A percentile compares a stretch with the other conserved stretches of the same genome.
Evolutionary conservation across 2,329 filamentous ascomycete genomes (phyloP).

Genomic region (Cladosporium sp.): DNA sequence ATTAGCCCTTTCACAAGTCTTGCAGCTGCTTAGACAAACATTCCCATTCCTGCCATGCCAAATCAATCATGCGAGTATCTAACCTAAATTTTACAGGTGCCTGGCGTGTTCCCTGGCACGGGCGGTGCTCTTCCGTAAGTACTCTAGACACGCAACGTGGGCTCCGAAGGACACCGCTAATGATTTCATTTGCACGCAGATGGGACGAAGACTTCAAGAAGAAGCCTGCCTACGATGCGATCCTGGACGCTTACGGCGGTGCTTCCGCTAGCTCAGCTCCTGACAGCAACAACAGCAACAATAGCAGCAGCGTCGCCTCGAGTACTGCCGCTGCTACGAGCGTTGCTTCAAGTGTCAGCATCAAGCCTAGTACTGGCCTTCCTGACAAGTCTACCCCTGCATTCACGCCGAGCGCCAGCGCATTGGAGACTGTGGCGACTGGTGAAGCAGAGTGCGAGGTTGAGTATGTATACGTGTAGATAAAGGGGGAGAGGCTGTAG

Average conservation of each 20-base stretch:
- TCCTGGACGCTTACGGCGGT: slow-evolving; percentile 26
- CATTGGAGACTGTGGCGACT: not conserved
- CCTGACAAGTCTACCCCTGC: not conserved
- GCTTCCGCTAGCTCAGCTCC: not conserved
- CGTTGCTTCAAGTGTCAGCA: not conserved
- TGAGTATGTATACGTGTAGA: slow-evolving; percentile 1
- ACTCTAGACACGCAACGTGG: slow-evolving; percentile 16
- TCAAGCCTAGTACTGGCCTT: not conserved
- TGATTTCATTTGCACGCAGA: not conserved
- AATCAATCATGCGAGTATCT: too few relatives aligned
- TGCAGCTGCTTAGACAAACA: too few relatives aligned
- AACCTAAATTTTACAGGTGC: slow-evolving; percentile 27
- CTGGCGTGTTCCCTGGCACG: slow-evolving; percentile 39
- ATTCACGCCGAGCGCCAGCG: not conserved
- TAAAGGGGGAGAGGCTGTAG: not conserved
- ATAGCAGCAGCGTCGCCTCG: not conserved
- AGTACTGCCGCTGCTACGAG: not conserved
- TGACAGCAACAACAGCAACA: not conserved
- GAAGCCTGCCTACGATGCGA: slow-evolving; percentile 40
- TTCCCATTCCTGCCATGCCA: too few relatives aligned
- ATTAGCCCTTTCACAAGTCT: too few relatives aligned
- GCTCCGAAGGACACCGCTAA: slow-evolving; percentile 12
- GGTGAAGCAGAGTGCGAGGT: not conserved
- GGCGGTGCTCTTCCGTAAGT: slow-evolving; percentile 37
- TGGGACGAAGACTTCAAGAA: slow-evolving; percentile 30